Conservation (phyloP, 345 rosid species). For the Acer yangbiense region DNA sequence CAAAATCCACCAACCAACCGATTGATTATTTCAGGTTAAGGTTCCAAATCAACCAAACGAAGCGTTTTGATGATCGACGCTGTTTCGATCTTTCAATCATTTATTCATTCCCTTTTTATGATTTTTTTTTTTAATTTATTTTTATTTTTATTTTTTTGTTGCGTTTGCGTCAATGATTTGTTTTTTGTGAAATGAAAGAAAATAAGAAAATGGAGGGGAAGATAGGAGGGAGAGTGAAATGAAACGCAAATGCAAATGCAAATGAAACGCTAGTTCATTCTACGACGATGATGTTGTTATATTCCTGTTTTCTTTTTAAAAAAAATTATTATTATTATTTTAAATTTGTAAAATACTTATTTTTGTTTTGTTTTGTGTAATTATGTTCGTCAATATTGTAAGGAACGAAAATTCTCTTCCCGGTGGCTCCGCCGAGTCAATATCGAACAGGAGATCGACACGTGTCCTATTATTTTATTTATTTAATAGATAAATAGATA, state of each 20-base stretch:
- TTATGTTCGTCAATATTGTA: conserved; percentile 14
- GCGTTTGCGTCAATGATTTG: not conserved
- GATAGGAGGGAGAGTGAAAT: conserved; percentile 25
- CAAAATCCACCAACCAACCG: too few species aligned
- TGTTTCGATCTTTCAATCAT: conserved; percentile 33
- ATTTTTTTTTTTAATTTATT: not conserved
- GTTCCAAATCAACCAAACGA: conserved; percentile 20
- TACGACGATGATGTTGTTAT: not conserved
- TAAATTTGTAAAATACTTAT: not conserved
- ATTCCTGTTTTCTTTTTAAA: not conserved
- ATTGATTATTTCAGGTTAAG: not conserved
- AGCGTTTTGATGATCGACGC: conserved; percentile 23
- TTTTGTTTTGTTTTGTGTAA: conserved; percentile 3
- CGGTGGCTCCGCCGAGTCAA: conserved; percentile 57
- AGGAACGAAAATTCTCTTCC: conserved; percentile 21
- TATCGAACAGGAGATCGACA: conserved; percentile 18
- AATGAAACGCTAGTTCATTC: conserved; percentile 28
- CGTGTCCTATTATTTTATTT: conserved; percentile 20
- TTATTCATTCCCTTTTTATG: conserved; percentile 17
- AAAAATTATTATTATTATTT: not conserved
- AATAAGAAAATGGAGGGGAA: not conserved
- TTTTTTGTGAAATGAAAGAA: not conserved
- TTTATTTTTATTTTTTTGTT: not conserved
- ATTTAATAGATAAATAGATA: too few species aligned
- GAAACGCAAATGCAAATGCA: conserved; percentile 51